Conservation (phyloP, 345 rosid species). For the Bruguiera sexangula region DNA sequence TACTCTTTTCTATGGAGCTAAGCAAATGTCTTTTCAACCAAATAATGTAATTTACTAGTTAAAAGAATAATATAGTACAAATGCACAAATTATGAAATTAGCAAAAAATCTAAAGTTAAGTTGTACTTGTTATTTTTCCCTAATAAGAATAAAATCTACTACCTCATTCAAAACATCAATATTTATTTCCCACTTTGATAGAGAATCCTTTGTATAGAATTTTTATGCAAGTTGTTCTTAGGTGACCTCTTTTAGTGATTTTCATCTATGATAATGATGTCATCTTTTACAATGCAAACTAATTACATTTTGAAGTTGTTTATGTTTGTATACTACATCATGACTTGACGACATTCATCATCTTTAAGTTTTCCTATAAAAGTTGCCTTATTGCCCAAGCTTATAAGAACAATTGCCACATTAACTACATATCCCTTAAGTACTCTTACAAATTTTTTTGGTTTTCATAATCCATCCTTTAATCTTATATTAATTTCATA, state of each 20-base stretch:
- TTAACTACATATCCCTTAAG: slow-evolving; percentile 81
- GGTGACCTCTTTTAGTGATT: slow-evolving; percentile 66
- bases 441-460: slow-evolving; percentile 64
- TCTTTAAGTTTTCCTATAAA: slow-evolving; percentile 88
- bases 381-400: slow-evolving; percentile 77
- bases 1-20: too few species aligned
- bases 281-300: slow-evolving; percentile 51
- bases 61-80: neutral
- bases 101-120: neutral
- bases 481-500: slow-evolving; percentile 62
- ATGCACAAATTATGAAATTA: neutral
- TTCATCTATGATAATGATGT: slow-evolving; percentile 70
- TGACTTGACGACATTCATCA: slow-evolving; percentile 70
- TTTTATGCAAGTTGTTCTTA: slow-evolving; percentile 54
- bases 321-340: slow-evolving; percentile 64
- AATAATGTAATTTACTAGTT: neutral
- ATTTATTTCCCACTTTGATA: slow-evolving; percentile 72
- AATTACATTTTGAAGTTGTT: slow-evolving; percentile 77
- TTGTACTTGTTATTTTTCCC: neutral
- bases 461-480: slow-evolving; percentile 62
- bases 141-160: slow-evolving; percentile 17
- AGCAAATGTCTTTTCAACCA: too few species aligned
- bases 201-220: slow-evolving; percentile 84
- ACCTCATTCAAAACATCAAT: slow-evolving; percentile 88
- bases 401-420: slow-evolving; percentile 78